Conservation (phyloP, 352 stramenopile genomes). For the Phytophthora boehmeriae region DNA sequence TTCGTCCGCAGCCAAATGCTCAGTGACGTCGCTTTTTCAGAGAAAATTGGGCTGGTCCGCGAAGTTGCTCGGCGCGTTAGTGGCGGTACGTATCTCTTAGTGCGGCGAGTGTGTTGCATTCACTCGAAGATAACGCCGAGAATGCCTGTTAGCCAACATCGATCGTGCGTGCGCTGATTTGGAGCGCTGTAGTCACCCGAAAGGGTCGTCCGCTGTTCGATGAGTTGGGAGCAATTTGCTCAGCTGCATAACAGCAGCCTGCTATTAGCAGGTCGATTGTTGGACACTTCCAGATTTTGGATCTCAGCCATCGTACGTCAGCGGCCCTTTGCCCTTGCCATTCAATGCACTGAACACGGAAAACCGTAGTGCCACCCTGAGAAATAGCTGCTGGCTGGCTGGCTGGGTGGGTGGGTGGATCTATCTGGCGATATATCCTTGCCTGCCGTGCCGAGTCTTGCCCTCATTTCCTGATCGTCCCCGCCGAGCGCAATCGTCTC, state of each 20-base stretch:
- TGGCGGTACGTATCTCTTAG: neutral
- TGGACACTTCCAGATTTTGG: constrained; percentile 1
- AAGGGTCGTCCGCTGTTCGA: too few species aligned
- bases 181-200: too few species aligned
- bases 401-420: too few species aligned
- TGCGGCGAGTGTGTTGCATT: too few species aligned
- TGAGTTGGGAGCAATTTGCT: too few species aligned
- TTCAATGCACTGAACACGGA: neutral
- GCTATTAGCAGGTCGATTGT: too few species aligned
- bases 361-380: constrained; percentile 33
- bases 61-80: neutral
- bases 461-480: constrained; percentile 32
- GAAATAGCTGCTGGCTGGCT: constrained; percentile 8
- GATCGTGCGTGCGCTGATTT: too few species aligned
- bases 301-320: constrained; percentile 1
- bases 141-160: too few species aligned
- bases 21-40: neutral
- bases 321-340: neutral
- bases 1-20: neutral
- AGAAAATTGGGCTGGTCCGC: neutral
- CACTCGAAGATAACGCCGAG: too few species aligned
- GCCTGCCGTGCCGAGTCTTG: constrained; percentile 3
- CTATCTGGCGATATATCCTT: constrained; percentile 29
- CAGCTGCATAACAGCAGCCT: too few species aligned
- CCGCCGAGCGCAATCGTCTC: constrained; percentile 5